Conservation (phyloP, 2,329 filamentous ascomycete species). For the Berkeleyomyces basicola region DNA sequence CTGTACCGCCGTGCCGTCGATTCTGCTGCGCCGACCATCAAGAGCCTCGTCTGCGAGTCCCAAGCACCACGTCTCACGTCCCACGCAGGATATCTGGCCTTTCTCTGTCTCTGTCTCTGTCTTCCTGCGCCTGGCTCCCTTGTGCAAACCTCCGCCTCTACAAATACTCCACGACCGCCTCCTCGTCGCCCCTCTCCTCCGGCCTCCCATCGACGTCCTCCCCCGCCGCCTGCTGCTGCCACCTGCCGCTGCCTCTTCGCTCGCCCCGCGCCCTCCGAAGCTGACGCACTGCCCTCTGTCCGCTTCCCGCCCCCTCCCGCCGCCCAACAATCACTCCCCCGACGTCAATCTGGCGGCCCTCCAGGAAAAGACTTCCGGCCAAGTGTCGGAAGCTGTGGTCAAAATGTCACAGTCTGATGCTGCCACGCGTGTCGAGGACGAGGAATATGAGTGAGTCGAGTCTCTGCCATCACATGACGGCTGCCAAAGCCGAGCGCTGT, state of each 20-base stretch:
- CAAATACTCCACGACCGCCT: neutral
- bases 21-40: no score
- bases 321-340: neutral
- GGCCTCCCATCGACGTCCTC: neutral
- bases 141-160: neutral
- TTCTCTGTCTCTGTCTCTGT: neutral
- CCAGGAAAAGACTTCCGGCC: slow-evolving; percentile 43
- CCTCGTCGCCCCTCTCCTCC: neutral
- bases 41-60: no score
- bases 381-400: slow-evolving; percentile 49
- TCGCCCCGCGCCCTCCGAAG: neutral
- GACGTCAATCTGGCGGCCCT: slow-evolving; percentile 42
- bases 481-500: no score
- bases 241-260: neutral
- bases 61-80: no score
- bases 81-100: neutral
- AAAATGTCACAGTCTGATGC: slow-evolving; percentile 52
- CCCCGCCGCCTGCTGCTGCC: neutral
- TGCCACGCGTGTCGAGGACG: slow-evolving; percentile 32
- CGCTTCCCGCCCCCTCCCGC: neutral
- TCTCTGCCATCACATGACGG: no score
- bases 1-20: no score
- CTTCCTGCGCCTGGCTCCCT: neutral
- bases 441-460: slow-evolving; percentile 48
- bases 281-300: neutral